Evolutionary conservation across 1,284 basidiomycete species (phyloP).

Genomic region (Tranzscheliella williamsii): DNA sequence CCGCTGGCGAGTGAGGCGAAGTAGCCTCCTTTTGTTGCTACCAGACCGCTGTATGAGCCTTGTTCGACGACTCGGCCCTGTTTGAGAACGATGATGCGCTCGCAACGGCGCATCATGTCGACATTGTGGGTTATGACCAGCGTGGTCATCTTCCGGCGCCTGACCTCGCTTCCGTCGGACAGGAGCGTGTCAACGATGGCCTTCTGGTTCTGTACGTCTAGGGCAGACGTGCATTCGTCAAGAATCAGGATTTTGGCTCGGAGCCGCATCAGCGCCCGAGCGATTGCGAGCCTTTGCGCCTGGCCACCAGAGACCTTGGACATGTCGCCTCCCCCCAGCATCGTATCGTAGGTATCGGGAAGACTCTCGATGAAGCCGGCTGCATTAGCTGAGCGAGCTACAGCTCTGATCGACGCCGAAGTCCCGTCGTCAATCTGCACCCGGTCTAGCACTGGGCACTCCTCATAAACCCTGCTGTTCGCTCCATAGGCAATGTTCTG

Average conservation of each 20-base stretch:
- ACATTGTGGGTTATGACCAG: conserved; percentile 92
- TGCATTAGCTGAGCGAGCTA: conserved; percentile 76
- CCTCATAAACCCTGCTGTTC: conserved; percentile 13
- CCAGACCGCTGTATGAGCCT: conserved; percentile 72
- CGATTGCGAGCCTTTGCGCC: conserved; percentile 88
- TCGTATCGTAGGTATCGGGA: conserved; percentile 81
- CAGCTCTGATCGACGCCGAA: conserved; percentile 68
- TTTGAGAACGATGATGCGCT: conserved; percentile 80
- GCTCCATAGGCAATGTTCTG: conserved; percentile 53
- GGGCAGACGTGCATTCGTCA: conserved; percentile 90
- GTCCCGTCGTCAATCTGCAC: background rate
- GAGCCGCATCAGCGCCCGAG: conserved; percentile 77
- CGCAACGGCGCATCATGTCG: conserved; percentile 87
- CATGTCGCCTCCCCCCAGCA: conserved; percentile 80
- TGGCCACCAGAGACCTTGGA: conserved; percentile 88
- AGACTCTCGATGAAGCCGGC: conserved; percentile 83
- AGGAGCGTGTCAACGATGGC: conserved; percentile 75
- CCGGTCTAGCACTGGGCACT: background rate
- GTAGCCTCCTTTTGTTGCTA: conserved; percentile 72
- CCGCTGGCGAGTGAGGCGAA: conserved; percentile 81
- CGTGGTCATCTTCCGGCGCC: conserved; percentile 68
- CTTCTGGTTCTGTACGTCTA: conserved; percentile 66
- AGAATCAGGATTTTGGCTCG: conserved; percentile 77
- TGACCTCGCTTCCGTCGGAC: conserved; percentile 2
- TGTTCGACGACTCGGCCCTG: conserved; percentile 78